Evolutionary conservation across 352 stramenopile genomes (phyloP).

Genomic region (Thalassiosira allenii): DNA sequence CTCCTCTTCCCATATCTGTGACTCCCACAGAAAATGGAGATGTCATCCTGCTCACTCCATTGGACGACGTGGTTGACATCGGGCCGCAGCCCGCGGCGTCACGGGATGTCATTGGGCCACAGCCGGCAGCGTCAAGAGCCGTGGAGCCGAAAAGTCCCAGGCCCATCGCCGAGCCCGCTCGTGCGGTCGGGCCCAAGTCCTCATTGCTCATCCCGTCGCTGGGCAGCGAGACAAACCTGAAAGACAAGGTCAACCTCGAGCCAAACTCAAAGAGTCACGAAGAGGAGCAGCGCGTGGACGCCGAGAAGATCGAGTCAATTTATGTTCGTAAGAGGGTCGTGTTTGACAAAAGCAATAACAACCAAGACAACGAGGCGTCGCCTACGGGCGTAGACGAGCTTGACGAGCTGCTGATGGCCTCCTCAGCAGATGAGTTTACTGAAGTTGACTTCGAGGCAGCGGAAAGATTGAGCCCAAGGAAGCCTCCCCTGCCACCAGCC

Average conservation of each 20-base stretch:
- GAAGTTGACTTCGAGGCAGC: neutral
- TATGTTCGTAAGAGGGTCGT: neutral
- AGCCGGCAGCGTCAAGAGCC: too few species aligned
- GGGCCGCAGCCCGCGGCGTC: constrained; percentile 9
- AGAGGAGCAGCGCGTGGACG: neutral
- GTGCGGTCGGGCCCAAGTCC: neutral
- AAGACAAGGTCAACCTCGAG: neutral
- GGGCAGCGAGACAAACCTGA: neutral
- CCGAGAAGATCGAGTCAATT: neutral
- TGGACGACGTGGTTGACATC: constrained; percentile 22
- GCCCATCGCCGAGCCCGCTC: neutral
- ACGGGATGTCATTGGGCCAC: too few species aligned
- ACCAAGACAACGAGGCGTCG: neutral
- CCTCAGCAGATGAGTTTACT: neutral
- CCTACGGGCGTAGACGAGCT: constrained; percentile 3
- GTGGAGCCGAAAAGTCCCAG: too few species aligned
- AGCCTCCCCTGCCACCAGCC: neutral
- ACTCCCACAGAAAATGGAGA: constrained; percentile 39
- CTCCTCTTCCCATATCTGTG: constrained; percentile 19
- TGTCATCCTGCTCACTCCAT: constrained; percentile 30
- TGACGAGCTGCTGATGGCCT: neutral
- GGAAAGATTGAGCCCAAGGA: neutral
- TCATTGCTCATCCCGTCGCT: neutral
- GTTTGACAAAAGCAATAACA: neutral
- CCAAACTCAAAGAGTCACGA: neutral